Percentiles rank a stretch among this genome's conserved stretches.
phyloP scores from a whole-genome alignment of 192 early-diverging fungal species.

The Coemansia sp. region DNA sequence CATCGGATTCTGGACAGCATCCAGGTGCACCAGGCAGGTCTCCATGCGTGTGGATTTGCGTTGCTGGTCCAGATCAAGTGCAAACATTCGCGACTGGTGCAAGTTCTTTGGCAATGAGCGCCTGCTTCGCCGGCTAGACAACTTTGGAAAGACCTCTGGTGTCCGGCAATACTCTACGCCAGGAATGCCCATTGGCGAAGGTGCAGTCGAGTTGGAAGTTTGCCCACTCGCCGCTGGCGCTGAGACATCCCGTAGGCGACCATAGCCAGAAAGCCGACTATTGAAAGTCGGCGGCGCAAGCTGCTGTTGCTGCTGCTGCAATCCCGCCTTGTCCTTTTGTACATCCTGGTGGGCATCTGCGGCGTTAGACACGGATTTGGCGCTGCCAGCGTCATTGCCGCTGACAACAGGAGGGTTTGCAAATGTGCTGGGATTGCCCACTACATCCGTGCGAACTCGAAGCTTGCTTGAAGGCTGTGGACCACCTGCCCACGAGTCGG shows the following conservation, averaged over 20 bases:
- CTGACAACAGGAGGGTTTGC: not conserved
- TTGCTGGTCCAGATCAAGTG: constrained; percentile 83
- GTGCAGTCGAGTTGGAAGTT: not conserved
- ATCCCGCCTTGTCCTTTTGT: not conserved
- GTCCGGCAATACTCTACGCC: constrained; percentile 12
- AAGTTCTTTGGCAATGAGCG: constrained; percentile 52
- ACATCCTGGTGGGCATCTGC: not conserved
- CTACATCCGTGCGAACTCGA: constrained; percentile 24
- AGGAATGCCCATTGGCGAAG: constrained; percentile 4
- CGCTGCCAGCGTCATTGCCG: constrained; percentile 1
- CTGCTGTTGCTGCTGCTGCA: constrained; percentile 1
- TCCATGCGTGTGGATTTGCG: constrained; percentile 77
- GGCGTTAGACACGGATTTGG: not conserved
- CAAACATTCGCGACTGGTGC: constrained; percentile 65
- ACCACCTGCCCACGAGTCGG: constrained; percentile 12
- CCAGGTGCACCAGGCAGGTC: constrained; percentile 84
- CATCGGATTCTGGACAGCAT: constrained; percentile 83
- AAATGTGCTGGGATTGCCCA: not conserved
- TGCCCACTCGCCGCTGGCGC: not conserved
- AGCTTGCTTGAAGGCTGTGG: constrained; percentile 34
- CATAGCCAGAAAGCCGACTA: not conserved
- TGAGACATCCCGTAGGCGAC: not conserved
- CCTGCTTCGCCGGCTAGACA: constrained; percentile 13
- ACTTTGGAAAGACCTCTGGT: constrained; percentile 31
- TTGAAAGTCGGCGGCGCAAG: not conserved